Evolutionary conservation across 306 rosid species (phyloP).

Genomic region (Quercus alba): DNA sequence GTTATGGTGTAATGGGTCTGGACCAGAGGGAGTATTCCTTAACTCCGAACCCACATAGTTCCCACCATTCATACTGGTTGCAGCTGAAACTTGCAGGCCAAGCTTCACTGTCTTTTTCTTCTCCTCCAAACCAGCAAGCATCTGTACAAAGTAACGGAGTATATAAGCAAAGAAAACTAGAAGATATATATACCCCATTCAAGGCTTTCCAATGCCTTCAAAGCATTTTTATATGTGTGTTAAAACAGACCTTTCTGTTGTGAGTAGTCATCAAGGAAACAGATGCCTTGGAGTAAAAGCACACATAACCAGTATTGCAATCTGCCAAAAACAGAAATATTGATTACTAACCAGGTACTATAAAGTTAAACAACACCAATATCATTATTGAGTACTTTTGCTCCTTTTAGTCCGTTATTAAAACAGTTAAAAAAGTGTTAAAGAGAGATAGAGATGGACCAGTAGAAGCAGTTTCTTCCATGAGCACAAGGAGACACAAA

Average conservation of each 20-base stretch:
- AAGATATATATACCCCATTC: not conserved
- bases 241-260: slow-evolving; percentile 46
- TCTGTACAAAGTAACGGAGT: slow-evolving; percentile 16
- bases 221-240: not conserved
- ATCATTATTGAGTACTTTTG: not conserved
- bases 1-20: slow-evolving; percentile 70
- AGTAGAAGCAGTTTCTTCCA: slow-evolving; percentile 23
- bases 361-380: not conserved
- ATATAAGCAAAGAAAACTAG: not conserved
- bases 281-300: slow-evolving; percentile 27
- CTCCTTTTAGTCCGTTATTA: no score
- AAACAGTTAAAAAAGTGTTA: no score
- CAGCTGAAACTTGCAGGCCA: slow-evolving; percentile 26
- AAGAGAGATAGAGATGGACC: slow-evolving; percentile 21
- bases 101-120: slow-evolving; percentile 17
- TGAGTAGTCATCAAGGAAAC: not conserved
- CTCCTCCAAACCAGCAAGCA: slow-evolving; percentile 32
- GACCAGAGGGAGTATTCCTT: slow-evolving; percentile 66
- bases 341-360: not conserved
- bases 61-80: slow-evolving; percentile 12
- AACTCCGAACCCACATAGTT: slow-evolving; percentile 33
- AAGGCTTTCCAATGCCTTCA: not conserved
- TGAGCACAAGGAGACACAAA: slow-evolving; percentile 30
- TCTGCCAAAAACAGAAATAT: slow-evolving; percentile 22
- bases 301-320: slow-evolving; percentile 30